Evolutionary conservation across 2,329 filamentous ascomycete genomes (phyloP), one percentile per base, ranked within the genome.

Genomic region (Nigrograna mackinnonii): DNA sequence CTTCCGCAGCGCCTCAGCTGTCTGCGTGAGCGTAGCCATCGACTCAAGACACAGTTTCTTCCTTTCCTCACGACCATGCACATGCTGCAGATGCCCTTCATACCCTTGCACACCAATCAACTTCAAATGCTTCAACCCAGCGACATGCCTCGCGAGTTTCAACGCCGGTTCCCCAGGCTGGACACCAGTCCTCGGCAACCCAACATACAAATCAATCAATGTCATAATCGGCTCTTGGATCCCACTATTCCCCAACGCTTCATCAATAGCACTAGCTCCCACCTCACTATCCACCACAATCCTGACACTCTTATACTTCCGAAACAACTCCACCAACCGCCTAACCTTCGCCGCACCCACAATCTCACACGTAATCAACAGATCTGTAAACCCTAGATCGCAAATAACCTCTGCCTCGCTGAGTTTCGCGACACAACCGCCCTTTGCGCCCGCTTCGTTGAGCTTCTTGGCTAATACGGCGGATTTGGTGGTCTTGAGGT

Each of bases 401-500:
- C 70, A 68, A 43, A 68, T 60, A 22, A 66, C 55, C 43, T 68
- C 65, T 0, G 65, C 65, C 47, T 68, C 77, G 49, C 69, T 74
- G 6, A 79, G 67, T 46, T 79, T 79, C 5, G 76, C 76, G 2
- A 79, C 76, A 42, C 76, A 79, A 30, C 73, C 74, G 17, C 77
- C 76, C 52, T 68, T 77, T 38, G 74, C 74, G 18, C 76, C 77
- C 0, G 75, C 75, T 1, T 61, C 60, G 30, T 60, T 67, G 37
- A 79, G 68, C 35, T 67, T 73, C 11, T 56, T 49, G 4, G 76
- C 77, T 1, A 79, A 62, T 14, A 68, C 57, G 17, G 69, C 70
- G 30, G 72, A 75, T 53, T 79, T 79, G 37, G 74, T 78, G 4
- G 77, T 79, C 51, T 79, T 79, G n/a, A 77, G 67, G 41, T 79